Base-by-base conservation (phyloP, 1,284 basidiomycete genomes). In the Mycena sp. region DNA sequence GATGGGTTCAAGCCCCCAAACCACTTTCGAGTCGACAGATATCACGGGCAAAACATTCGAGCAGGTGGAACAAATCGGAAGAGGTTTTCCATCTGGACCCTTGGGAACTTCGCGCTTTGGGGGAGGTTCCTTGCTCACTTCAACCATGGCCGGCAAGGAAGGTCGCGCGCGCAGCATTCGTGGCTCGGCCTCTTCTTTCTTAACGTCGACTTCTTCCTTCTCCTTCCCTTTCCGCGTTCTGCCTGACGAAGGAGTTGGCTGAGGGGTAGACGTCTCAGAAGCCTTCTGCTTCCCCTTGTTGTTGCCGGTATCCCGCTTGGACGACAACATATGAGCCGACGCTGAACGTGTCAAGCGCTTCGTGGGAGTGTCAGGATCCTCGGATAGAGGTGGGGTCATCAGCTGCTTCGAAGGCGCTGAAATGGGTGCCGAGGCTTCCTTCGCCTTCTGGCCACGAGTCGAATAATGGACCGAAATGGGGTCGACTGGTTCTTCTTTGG, bases 11-110 rank as follows among this genome's bases (percentile, higher is more conserved):
- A 82, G 79, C 12, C 90, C 90, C 89, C 89, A 92, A 23, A 92
- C 87, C 29, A 92, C 83, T 72, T 87, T 80, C 26, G 83, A 84
- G 74, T 91, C 88, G 25, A 92, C 86, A 55, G 87, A 84, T 67
- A 92, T 92, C 61, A 92, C 83, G 5, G 90, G 90, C 63, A 92
- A 73, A 44, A 92, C 78, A 70, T 85, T 90, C 53, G 76, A 77
- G 74, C 90, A 92, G 35, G 88, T 92, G 70, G 80, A 76, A 69
- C 90, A 92, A 10, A 78, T 83, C 53, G 90, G 90, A 44, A 92
- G 73, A 19, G 78, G 80, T 70, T 82, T 83, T 32, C 87, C 87
- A 70, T 88, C 85, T 45, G 81, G 76, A 26, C 85, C 87, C 64
- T 78, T 71, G 14, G 81, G 84, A 25, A 79, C 69, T 19, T 80